phyloP scores from a whole-genome alignment of 2,329 filamentous ascomycete genomes.

The Cytospora paraplurivora region DNA sequence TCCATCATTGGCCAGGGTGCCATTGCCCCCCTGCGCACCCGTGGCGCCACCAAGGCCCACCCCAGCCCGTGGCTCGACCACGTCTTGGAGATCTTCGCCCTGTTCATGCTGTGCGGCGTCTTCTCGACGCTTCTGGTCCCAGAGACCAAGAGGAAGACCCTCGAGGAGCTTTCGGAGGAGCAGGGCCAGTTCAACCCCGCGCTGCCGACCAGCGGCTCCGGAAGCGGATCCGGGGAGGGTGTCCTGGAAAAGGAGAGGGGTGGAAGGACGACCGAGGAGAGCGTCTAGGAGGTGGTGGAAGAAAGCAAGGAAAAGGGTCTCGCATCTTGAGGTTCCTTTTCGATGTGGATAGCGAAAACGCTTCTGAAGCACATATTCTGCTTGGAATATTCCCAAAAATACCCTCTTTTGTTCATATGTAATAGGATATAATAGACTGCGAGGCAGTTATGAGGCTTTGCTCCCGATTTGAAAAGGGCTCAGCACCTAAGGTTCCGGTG shows the following conservation, averaged over 20 bases:
- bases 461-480: no score
- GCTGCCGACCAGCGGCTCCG: background rate
- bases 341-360: background rate
- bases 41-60: constrained; percentile 45
- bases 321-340: background rate
- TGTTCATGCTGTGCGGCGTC: constrained; percentile 76
- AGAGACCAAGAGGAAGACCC: constrained; percentile 73
- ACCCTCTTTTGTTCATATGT: constrained; percentile 6
- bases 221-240: constrained; percentile 3
- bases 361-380: background rate
- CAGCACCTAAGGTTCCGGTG: no score
- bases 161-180: constrained; percentile 59
- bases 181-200: constrained; percentile 27
- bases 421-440: background rate
- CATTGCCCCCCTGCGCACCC: constrained; percentile 55
- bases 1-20: constrained; percentile 60
- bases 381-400: background rate
- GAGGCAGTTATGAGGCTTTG: no score
- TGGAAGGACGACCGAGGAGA: constrained; percentile 15
- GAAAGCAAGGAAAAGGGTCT: rapidly evolving
- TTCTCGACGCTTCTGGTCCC: constrained; percentile 71
- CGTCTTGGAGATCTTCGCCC: constrained; percentile 72
- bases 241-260: constrained; percentile 21
- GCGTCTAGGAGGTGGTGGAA: constrained; percentile 1
- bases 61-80: constrained; percentile 71